These are phyloP conservation scores for Mycena kentingensis DNA, from an alignment of 768 basidiomycete species.

Conservation along the genomic window DNA sequence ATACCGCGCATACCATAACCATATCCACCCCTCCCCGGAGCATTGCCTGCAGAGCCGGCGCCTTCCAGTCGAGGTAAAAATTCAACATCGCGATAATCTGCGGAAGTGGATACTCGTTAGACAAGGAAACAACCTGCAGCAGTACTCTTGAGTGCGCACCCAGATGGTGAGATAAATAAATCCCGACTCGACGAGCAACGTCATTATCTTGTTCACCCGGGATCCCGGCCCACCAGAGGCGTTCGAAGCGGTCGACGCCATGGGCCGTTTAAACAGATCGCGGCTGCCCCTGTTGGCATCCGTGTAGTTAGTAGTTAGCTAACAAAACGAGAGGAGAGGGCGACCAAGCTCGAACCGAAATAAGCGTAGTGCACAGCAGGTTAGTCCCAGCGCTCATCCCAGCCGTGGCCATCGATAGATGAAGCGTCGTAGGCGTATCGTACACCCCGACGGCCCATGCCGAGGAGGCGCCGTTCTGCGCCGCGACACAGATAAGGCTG, in stretches of 20 bases:
- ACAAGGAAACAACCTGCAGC: not conserved
- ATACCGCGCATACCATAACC: slow-evolving; percentile 1
- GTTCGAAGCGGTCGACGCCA: not conserved
- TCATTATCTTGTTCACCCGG: slow-evolving; percentile 2
- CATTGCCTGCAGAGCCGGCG: not conserved
- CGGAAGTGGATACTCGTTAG: not conserved
- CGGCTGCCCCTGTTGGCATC: not conserved
- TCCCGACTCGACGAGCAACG: slow-evolving; percentile 1
- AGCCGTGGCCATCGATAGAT: slow-evolving; percentile 1
- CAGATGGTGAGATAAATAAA: slow-evolving; percentile 6
- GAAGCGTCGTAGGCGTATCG: not conserved
- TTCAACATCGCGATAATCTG: slow-evolving; percentile 8
- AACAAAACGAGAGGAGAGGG: not conserved
- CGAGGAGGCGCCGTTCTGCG: not conserved
- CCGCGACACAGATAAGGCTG: not conserved
- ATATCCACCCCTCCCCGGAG: slow-evolving; percentile 7
- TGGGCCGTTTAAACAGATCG: slow-evolving; percentile 1
- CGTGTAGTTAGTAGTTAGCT: not conserved
- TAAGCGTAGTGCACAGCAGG: slow-evolving; percentile 1
- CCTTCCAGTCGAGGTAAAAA: slow-evolving; percentile 10
- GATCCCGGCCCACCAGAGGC: not conserved
- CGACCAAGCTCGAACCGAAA: slow-evolving; percentile 9
- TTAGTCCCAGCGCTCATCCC: slow-evolving; percentile 1
- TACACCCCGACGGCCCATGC: not conserved
- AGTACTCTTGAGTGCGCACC: not conserved